Evolutionary conservation across 345 rosid genomes (phyloP), one percentile per base, ranked within the genome.

Genomic region (Linum lewisii): DNA sequence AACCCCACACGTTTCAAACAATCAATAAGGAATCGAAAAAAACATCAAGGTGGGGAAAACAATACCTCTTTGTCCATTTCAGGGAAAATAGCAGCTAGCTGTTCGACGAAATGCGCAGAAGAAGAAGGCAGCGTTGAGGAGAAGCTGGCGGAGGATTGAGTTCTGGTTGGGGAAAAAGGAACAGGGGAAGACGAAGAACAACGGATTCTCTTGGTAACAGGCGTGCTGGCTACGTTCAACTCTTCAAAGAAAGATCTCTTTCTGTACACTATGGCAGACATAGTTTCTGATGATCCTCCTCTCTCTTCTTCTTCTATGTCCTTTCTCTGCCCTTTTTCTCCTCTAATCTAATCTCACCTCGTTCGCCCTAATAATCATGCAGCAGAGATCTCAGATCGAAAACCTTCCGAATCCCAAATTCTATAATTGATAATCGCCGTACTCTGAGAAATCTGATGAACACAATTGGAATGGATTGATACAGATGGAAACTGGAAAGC

Each of bases 51-150:
- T 29, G 34, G 26, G 3, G 0, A 25, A 50, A 21, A 15, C 38
- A 1, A 24, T 15, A 86, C 96, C 85, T 84, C 72, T 54, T 80
- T 79, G 75, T 88, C 96, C 96, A 88, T 88, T 36, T 81, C 78
- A 72, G 91, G 94, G 71, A 88, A 88, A 26, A 82, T 63, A 15
- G 77, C 66, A 29, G 72, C 63, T 62, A 87, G 85, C 45, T 81
- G 84, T 21, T 81, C 79, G 69, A 86, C 50, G 24, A 73, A 66
- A 59, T 65, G 61, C 37, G 71, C 65, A 57, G 79, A 69, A 34
- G 72, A 53, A 19, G 54, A 24, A 3, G 29, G 38, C 20, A 47
- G 47, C 14, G 38, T 6, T 6, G 38, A 21, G n/a, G 24, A 42
- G 47, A 51, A 37, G 54, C 50, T 2, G 55, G 22, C 42, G 72